phyloP scores from a whole-genome alignment of 2,329 filamentous ascomycete genomes.

The Gaeumannomyces sp. region DNA sequence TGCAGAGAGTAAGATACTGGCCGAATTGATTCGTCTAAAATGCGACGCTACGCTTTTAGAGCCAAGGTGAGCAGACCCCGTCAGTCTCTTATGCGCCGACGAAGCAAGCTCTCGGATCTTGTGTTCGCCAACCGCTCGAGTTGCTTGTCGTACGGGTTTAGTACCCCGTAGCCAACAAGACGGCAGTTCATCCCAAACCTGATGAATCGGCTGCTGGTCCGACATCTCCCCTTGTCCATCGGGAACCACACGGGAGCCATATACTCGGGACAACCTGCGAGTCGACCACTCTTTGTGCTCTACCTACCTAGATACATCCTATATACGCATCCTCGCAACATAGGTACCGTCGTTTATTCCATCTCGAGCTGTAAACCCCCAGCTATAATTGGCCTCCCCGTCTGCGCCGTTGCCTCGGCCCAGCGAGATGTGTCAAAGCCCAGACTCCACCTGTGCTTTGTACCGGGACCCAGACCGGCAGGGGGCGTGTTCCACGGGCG shows the following conservation, averaged over 20 bases:
- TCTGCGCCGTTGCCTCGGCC: not conserved
- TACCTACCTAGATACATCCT: not conserved
- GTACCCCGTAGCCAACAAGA: not conserved
- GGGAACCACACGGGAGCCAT: not conserved
- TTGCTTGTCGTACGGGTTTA: not conserved
- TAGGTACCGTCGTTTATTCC: no score
- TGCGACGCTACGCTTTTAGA: not conserved
- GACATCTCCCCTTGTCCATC: not conserved
- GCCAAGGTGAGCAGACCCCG: no score
- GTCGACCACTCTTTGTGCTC: not conserved
- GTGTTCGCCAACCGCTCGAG: not conserved
- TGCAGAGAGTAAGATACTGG: no score
- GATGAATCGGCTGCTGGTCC: not conserved
- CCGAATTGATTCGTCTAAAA: not conserved
- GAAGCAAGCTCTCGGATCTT: not conserved
- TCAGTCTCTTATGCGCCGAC: no score
- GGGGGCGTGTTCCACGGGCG: conserved; percentile 4
- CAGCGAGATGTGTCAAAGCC: not conserved
- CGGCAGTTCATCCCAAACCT: not conserved
- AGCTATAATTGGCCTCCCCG: no score
- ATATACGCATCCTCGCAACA: no score
- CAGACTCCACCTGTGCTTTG: not conserved
- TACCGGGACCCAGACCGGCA: not conserved
- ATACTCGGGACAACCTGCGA: not conserved
- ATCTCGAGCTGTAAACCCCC: no score